phyloP scores from a whole-genome alignment of 805 yeast genomes.

The Ogataea paradorogensis region DNA sequence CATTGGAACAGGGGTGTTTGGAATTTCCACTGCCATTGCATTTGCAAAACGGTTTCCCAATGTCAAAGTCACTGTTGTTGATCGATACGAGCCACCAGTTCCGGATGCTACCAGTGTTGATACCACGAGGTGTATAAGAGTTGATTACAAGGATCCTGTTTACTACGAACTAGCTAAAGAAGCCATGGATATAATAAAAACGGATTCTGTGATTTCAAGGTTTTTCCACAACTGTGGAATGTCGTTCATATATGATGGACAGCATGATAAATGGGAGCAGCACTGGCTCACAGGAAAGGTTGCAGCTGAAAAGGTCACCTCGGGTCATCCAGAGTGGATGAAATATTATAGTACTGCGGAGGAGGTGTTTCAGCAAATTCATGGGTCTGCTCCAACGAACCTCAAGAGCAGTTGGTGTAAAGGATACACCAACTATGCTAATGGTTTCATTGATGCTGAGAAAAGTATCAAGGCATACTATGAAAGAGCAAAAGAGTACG shows the following conservation, averaged over 20 bases:
- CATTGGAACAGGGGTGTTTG: constrained; percentile 52
- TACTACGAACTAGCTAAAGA: constrained; percentile 24
- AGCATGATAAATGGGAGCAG: constrained; percentile 24
- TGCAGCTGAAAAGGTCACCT: constrained; percentile 17
- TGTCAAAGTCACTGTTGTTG: constrained; percentile 20
- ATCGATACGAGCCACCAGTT: constrained; percentile 30
- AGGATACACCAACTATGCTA: constrained; percentile 25
- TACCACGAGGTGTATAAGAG: constrained; percentile 26
- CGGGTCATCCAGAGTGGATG: constrained; percentile 12
- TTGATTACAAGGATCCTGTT: constrained; percentile 22
- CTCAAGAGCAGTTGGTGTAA: constrained; percentile 17
- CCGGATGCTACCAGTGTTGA: constrained; percentile 27
- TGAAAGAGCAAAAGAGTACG: constrained; percentile 18
- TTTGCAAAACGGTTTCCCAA: constrained; percentile 22
- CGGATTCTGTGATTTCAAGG: constrained; percentile 22
- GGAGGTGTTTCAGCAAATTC: constrained; percentile 15
- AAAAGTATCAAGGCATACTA: constrained; percentile 24
- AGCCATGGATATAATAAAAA: constrained; percentile 19
- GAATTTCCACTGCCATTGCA: constrained; percentile 42
- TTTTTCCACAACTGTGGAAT: constrained; percentile 26
- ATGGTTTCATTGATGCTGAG: constrained; percentile 28
- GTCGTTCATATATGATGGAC: constrained; percentile 27
- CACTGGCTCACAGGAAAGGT: constrained; percentile 18
- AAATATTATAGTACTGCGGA: constrained; percentile 10
- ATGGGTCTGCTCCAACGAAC: constrained; percentile 3